These are phyloP conservation scores for Acidiella bohemica DNA, from an alignment of 495 filamentous ascomycete genomes.

Conservation along the genomic window DNA sequence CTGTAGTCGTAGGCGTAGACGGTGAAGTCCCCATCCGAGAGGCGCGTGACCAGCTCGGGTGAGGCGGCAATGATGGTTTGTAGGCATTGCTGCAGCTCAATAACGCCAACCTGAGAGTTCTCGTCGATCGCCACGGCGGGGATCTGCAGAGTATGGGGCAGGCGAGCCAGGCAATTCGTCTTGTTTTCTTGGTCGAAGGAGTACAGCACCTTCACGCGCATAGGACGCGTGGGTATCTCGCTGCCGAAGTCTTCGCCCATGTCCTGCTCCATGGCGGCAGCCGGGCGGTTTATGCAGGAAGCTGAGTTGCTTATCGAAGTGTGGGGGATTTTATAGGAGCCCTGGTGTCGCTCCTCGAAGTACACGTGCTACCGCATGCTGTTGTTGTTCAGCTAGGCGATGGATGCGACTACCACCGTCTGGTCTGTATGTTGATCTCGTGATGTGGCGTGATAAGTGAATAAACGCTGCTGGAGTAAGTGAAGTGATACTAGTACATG, in stretches of 20 bases:
- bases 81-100: constrained; percentile 81
- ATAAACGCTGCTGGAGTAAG: too few relatives aligned
- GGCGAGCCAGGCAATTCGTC: constrained; percentile 81
- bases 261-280: too few relatives aligned
- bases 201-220: constrained; percentile 84
- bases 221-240: constrained; percentile 19
- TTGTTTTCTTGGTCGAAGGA: constrained; percentile 86
- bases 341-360: constrained; percentile 3
- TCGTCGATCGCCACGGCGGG: constrained; percentile 72
- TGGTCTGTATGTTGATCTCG: too few relatives aligned
- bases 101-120: constrained; percentile 63
- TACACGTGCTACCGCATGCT: constrained; percentile 17
- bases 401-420: too few relatives aligned
- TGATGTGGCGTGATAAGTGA: too few relatives aligned
- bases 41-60: constrained; percentile 72
- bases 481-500: too few relatives aligned
- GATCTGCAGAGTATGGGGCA: constrained; percentile 66
- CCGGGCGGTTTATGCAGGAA: neutral
- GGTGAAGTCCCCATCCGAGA: constrained; percentile 73
- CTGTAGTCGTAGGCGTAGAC: constrained; percentile 96
- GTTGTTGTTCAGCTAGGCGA: too few relatives aligned
- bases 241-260: too few relatives aligned
- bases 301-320: constrained; percentile 4
- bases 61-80: constrained; percentile 73
- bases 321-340: constrained; percentile 7